These are phyloP conservation scores for Penicillium sp. DNA, from an alignment of 2,329 filamentous ascomycete genomes.

Conservation along the genomic window DNA sequence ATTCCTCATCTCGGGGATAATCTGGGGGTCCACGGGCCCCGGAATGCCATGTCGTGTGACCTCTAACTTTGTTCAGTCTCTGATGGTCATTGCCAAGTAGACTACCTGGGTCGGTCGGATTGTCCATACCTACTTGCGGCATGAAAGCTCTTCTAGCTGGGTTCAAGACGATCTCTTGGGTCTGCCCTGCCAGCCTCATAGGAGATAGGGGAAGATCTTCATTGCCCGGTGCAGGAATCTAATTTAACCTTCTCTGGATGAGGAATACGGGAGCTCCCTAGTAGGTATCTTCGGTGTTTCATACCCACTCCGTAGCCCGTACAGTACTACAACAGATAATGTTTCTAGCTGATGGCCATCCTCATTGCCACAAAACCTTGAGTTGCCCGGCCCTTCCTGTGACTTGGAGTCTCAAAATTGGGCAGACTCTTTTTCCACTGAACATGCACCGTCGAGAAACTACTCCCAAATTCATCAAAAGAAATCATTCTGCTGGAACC, in stretches of 20 bases:
- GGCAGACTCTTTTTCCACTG: not conserved
- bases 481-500: not conserved
- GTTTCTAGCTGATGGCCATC: not conserved
- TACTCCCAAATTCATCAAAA: not conserved
- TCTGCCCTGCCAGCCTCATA: not conserved
- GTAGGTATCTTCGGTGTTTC: not conserved
- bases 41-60: slow-evolving; percentile 17
- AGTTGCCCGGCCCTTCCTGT: not conserved
- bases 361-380: not conserved
- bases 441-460: too few relatives aligned
- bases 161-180: not conserved
- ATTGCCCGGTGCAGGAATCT: not conserved
- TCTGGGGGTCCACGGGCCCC: not conserved
- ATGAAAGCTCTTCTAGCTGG: slow-evolving; percentile 11
- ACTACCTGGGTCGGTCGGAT: slow-evolving; percentile 4
- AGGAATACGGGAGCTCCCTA: not conserved
- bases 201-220: not conserved
- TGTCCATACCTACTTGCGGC: slow-evolving; percentile 2
- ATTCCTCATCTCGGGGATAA: not conserved
- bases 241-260: not conserved
- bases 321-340: not conserved
- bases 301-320: not conserved
- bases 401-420: not conserved
- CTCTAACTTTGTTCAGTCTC: not conserved
- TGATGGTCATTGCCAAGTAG: slow-evolving; percentile 8